Base-by-base conservation (phyloP, 768 basidiomycete genomes). In the Pisolithus sp. region DNA sequence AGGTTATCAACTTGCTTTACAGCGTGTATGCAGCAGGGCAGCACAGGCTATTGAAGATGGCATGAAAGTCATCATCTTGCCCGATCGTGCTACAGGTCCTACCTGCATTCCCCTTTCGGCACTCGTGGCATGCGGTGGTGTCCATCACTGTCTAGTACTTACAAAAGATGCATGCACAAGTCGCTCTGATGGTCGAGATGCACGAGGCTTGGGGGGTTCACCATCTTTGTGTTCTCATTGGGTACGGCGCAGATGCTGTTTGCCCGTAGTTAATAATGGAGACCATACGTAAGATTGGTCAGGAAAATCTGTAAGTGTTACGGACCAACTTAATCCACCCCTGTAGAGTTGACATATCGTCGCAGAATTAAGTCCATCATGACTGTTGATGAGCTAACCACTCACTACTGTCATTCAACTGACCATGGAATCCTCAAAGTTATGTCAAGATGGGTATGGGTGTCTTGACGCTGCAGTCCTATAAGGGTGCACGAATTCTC, bases 381-480 rank as follows among this genome's bases (percentile, higher is more conserved):
- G 70, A 77, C 85, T 26, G 80, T 84, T 31, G 70, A 79, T 3
- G 79, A 93, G 63, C 76, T 98, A 49, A 81, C 92, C 69, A 70
- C 74, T 43, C 93, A 95, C 71, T 99, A 93, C 67, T 84, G 82
- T 53, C 71, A 80, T 52, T 97, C 96, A 7, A 76, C 87, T 51
- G 89, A 96, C 69, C 89, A 93, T 66, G 96, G 96, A 50, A 92
- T 98, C 55, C 83, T 98, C 66, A 99, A 99, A 74, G 94, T 98
- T 57, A 94, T 98, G 89, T 93, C 91, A 50, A 98, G 76, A 97
- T 98, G 95, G 96, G n/a, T n/a, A n/a, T n/a, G n/a, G n/a, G 96
- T 60, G 97, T 99, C 55, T 96, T 93, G 6, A 96, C 93, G 17
- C 76, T 99, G 23, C 90, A 93, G 56, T 96, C 93, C 4, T 99